These are phyloP conservation scores for Cutaneotrichosporon sp. DNA, from an alignment of 1,284 basidiomycete genomes.

Conservation along the genomic window DNA sequence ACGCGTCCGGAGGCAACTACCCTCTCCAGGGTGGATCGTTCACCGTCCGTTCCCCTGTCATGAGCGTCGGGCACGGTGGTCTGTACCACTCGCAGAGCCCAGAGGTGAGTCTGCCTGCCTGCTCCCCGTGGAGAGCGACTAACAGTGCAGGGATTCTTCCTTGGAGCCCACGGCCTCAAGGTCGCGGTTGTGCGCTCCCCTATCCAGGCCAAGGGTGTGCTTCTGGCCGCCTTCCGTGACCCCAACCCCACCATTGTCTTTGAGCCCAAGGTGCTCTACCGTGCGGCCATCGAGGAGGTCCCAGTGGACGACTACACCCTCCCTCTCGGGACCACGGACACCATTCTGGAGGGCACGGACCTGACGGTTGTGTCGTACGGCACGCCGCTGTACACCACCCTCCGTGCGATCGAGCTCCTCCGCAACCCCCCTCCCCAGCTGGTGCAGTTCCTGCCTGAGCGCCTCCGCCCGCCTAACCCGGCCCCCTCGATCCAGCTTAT, in stretches of 20 bases:
- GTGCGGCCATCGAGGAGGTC: conserved; percentile 72
- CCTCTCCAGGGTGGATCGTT: conserved; percentile 66
- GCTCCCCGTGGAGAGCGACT: neutral
- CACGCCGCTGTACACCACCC: conserved; percentile 84
- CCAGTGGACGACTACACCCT: conserved; percentile 83
- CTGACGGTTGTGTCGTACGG: conserved; percentile 89
- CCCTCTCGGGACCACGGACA: conserved; percentile 76
- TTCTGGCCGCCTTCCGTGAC: conserved; percentile 82
- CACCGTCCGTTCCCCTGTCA: conserved; percentile 83
- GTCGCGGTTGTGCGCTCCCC: conserved; percentile 91
- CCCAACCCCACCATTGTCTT: conserved; percentile 93
- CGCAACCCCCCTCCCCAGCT: conserved; percentile 64
- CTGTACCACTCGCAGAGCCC: conserved; percentile 93
- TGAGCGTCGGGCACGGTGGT: conserved; percentile 90
- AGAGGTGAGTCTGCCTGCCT: conserved; percentile 55
- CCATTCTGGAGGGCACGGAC: conserved; percentile 71
- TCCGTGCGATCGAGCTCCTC: conserved; percentile 47
- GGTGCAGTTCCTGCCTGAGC: conserved; percentile 67
- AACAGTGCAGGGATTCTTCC: conserved; percentile 68
- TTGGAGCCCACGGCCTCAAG: conserved; percentile 86
- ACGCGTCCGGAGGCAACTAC: conserved; percentile 82
- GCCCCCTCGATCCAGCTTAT: conserved; percentile 71
- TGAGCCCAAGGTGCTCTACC: conserved; percentile 72
- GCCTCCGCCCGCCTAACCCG: conserved; percentile 65
- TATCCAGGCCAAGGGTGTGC: conserved; percentile 88